Base-by-base conservation (phyloP, 768 basidiomycete species). In the Lactifluus rugatus region DNA sequence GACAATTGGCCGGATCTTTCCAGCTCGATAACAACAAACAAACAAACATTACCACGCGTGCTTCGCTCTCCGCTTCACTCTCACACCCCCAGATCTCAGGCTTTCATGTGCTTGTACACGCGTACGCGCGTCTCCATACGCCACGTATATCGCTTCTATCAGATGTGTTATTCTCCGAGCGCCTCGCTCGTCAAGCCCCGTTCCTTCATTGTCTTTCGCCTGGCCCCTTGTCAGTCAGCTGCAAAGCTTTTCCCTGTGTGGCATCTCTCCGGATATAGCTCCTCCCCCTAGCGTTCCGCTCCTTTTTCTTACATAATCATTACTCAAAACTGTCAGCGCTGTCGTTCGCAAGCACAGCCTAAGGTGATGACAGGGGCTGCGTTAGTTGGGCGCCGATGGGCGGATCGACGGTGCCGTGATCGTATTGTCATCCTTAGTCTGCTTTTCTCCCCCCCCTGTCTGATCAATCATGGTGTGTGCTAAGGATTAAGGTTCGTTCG, bases 101-200 rank as follows among this genome's bases (percentile, higher is more conserved):
- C 39, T 52, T 56, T 60, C 59, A 60, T 56, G 54, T 52, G 59
- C 54, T 52, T 51, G 26, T 37, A 51, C 59, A 56, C 49, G 49
- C 44, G 48, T 51, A 55, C 48, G 54, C 42, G 58, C 54, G 58
- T 51, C 58, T 51, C 54, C 55, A 25, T 39, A 37, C 45, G 54
- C 59, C 59, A 60, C 59, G 59, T 51, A 50, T 41, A 49, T 36
- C 32, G 59, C 59, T 60, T 60, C 59, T 60, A 56, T 60, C 59
- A 51, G 54, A 60, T 56, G 53, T 28, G 48, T 42, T 56, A 44
- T 60, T 56, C 49, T 52, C 49, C 44, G 59, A 34, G 59, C 59
- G 59, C 59, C 31, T 56, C 59, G 59, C 59, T 56, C 58, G 54
- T 47, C 54, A 25, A 28, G 45, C n/a, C 11, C 52, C 48, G 5